A percentile compares a stretch with the other conserved stretches of the same genome.
Evolutionary conservation across 78 protist genomes (phyloP).

Genomic region (Anaeramoeba flamelloides): DNA sequence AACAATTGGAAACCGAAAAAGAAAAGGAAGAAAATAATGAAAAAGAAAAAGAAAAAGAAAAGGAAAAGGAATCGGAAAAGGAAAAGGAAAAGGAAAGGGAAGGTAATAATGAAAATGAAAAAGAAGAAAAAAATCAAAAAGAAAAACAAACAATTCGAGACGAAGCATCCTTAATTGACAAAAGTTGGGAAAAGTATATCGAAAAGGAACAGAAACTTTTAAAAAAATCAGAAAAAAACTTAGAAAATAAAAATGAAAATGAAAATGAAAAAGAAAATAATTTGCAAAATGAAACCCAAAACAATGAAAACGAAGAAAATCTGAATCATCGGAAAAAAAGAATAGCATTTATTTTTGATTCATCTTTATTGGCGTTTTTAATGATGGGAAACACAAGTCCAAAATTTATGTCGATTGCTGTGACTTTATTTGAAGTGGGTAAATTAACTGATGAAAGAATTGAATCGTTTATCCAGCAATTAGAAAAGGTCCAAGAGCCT

Average conservation of each 20-base stretch:
- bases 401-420: not conserved
- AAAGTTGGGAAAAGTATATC: not conserved
- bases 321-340: not conserved
- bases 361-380: not conserved
- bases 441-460: not conserved
- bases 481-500: not conserved
- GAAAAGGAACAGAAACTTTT: not conserved
- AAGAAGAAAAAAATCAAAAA: not conserved
- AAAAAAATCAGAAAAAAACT: not conserved
- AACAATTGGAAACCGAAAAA: not conserved
- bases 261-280: not conserved
- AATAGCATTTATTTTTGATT: not conserved
- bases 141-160: not conserved
- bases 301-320: not conserved
- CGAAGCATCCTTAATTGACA: not conserved
- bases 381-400: not conserved
- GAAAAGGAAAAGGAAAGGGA: not conserved
- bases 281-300: not conserved
- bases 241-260: not conserved
- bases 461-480: not conserved
- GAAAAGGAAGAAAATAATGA: not conserved
- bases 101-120: not conserved
- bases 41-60: not conserved
- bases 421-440: not conserved
- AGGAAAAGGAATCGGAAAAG: not conserved